Evolutionary conservation across 2,329 filamentous ascomycete genomes (phyloP).

Genomic region (Kalmusia sp.): DNA sequence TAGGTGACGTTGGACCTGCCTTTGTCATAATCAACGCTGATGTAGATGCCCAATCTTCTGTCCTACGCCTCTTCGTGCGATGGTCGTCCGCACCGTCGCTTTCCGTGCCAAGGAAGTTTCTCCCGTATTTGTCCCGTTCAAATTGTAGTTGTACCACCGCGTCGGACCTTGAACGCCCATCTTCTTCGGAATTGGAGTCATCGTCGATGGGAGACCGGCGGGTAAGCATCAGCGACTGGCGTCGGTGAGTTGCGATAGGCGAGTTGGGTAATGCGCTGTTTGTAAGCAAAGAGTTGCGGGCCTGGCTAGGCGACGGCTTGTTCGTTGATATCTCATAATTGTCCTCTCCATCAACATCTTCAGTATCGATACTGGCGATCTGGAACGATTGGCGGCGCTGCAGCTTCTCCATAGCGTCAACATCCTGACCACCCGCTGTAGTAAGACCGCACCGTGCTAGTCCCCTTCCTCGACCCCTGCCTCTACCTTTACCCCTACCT

Average conservation of each 20-base stretch:
- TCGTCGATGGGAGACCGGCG: conserved; percentile 16
- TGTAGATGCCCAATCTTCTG: conserved; percentile 13
- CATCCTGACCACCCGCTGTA: conserved; percentile 2
- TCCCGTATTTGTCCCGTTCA: conserved; percentile 3
- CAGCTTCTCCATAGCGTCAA: conserved; percentile 8
- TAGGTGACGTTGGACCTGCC: neutral
- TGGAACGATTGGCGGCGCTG: too few relatives aligned
- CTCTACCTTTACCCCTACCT: conserved; percentile 23
- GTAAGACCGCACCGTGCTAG: conserved; percentile 9
- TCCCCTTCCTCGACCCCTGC: conserved; percentile 25
- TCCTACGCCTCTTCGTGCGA: conserved; percentile 21
- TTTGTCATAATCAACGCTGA: neutral
- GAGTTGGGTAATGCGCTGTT: conserved; percentile 39
- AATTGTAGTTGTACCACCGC: conserved; percentile 18
- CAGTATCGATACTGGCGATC: conserved; percentile 14
- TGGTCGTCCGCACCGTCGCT: conserved; percentile 5
- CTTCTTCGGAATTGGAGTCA: conserved; percentile 3
- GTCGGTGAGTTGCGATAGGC: conserved; percentile 15
- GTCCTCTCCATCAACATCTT: conserved; percentile 14
- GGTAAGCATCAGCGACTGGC: neutral
- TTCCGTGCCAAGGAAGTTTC: neutral
- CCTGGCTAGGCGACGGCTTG: conserved; percentile 27
- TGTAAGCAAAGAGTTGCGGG: conserved; percentile 38
- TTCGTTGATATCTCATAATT: conserved; percentile 3
- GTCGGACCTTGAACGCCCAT: conserved; percentile 19